These are phyloP conservation scores for Penicillium sp. DNA, from an alignment of 2,329 filamentous ascomycete species.

Conservation along the genomic window DNA sequence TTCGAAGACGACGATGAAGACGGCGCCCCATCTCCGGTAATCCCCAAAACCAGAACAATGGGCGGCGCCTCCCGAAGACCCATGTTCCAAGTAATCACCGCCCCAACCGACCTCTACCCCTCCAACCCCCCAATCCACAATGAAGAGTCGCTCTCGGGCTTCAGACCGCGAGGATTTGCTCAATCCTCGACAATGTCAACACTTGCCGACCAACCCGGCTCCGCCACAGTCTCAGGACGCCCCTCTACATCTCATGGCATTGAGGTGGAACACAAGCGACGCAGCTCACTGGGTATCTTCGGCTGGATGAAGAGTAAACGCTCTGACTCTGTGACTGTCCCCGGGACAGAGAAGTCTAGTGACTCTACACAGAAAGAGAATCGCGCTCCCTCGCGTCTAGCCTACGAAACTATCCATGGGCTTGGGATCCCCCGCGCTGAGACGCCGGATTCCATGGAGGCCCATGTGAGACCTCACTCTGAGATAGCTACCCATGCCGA, in stretches of 20 bases:
- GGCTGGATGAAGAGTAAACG: constrained; percentile 43
- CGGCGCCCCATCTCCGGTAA: constrained; percentile 37
- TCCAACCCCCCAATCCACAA: constrained; percentile 18
- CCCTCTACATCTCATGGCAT: constrained; percentile 31
- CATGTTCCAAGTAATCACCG: constrained; percentile 17
- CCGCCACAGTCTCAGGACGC: constrained; percentile 20
- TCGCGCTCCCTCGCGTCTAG: constrained; percentile 18
- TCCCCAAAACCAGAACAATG: constrained; percentile 31
- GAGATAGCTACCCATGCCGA: constrained; percentile 14
- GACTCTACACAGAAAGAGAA: constrained; percentile 13
- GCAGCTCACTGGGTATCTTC: constrained; percentile 39
- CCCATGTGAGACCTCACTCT: constrained; percentile 13
- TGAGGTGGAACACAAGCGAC: constrained; percentile 37
- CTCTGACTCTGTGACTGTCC: constrained; percentile 11
- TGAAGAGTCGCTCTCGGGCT: constrained; percentile 9
- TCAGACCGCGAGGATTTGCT: constrained; percentile 19
- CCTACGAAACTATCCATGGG: constrained; percentile 15
- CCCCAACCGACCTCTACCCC: constrained; percentile 17
- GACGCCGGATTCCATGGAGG: constrained; percentile 18
- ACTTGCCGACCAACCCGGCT: constrained; percentile 10
- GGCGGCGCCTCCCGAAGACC: constrained; percentile 13
- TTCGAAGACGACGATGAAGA: constrained; percentile 29
- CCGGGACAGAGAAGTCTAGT: constrained; percentile 7
- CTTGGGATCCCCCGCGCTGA: constrained; percentile 6
- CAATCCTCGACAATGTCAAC: constrained; percentile 32